Evolutionary conservation across 1,139 yeast genomes (phyloP).

Genomic region (Pneumocystis canis): DNA sequence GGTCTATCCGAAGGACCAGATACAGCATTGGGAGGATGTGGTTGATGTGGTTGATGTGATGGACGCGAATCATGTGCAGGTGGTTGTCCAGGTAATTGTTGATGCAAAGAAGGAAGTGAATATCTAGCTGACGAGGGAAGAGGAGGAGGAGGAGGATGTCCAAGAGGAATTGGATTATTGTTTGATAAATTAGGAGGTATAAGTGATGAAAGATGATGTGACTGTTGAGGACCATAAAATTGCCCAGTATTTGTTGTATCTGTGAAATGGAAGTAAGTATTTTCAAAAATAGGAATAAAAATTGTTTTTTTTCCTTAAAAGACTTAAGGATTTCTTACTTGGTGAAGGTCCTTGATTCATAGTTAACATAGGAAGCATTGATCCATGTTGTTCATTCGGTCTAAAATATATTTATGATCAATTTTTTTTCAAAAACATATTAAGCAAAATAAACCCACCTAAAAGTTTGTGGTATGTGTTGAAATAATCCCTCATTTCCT

Average conservation of each 20-base stretch:
- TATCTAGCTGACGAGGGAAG: background rate
- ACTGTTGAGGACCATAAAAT: background rate
- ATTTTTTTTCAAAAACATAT: background rate
- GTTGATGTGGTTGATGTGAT: background rate
- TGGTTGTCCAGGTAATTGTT: background rate
- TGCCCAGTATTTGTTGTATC: background rate
- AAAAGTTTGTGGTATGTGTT: background rate
- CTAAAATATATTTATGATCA: background rate
- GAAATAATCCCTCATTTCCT: background rate
- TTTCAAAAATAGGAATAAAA: background rate
- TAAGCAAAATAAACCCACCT: background rate
- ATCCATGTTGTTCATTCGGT: background rate
- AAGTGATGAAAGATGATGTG: background rate
- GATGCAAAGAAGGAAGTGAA: background rate
- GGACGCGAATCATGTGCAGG: background rate
- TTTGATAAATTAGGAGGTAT: background rate
- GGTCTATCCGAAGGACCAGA: background rate
- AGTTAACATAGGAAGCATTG: background rate
- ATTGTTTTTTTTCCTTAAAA: background rate
- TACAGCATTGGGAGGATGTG: background rate
- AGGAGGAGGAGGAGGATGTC: background rate
- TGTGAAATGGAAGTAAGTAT: background rate
- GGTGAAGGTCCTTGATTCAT: background rate
- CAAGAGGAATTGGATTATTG: background rate
- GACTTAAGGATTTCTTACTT: background rate